Base-by-base conservation (phyloP, 108 stramenopile genomes). In the Nannochloropsis salina region DNA sequence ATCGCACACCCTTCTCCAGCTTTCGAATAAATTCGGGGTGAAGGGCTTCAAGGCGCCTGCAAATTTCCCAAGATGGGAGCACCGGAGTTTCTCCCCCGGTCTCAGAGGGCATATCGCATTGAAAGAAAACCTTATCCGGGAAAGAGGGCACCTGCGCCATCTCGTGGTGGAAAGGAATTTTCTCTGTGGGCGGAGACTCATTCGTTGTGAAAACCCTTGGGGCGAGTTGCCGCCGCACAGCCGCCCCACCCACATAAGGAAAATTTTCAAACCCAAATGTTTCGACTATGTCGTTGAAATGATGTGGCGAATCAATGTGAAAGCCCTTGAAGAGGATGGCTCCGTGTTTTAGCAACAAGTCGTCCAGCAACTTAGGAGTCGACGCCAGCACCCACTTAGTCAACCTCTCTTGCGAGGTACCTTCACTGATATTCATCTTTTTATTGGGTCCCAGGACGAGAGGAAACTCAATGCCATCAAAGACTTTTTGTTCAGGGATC, bases 141-240 rank as follows among this genome's bases (percentile, higher is more conserved):
- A 93, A 93, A 84, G 93, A 91, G 45, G 89, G 87, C 45, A 91
- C 89, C 87, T 95, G 94, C 9, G 94, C 94, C 41, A 95, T 88
- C 74, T 95, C 95, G 81, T 95, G 95, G 88, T 95, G 95, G 86
- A 94, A 94, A 0, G 95, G 94, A 80, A 94, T 95, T 43, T 91
- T 92, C 83, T 94, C 92, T 81, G 93, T 90, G 12, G 94, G 92
- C 43, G 94, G 94, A 15, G 92, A 91, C 44, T 95, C 94, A 84
- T 95, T 94, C 8, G 94, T 93, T 3, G 95, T 94, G 45, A 92
- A 94, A 5, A 95, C 93, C 11, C 89, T 83, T 83, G 93, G 92
- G 41, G 92, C 93, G 6, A 91, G 90, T 84, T 93, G 92, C 40
- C 93, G 74, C 2, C 94, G 92, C 10, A 94, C 93, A 18, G 95